Evolutionary conservation across 169 alveolate genomes (phyloP).

Genomic region (Cryptosporidium andersoni): DNA sequence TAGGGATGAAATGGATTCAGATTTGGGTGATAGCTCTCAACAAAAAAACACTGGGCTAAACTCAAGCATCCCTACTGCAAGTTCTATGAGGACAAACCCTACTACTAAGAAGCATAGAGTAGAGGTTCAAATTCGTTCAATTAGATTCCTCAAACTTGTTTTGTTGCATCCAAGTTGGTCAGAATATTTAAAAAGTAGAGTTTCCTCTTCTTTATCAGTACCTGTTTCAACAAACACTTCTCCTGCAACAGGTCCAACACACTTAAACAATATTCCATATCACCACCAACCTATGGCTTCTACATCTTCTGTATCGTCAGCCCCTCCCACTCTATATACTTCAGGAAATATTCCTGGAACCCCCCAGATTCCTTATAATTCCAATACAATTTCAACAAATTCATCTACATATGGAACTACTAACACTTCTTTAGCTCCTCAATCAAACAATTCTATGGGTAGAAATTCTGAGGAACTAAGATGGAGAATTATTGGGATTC

Average conservation of each 20-base stretch:
- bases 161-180: constrained; percentile 76
- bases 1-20: constrained; percentile 50
- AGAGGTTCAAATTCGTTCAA: constrained; percentile 71
- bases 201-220: constrained; percentile 4
- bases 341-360: not conserved
- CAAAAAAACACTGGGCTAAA: not conserved
- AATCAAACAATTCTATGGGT: not conserved
- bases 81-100: constrained; percentile 17
- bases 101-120: constrained; percentile 9
- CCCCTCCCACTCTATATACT: not conserved
- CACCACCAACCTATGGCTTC: not conserved
- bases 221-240: constrained; percentile 38
- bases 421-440: constrained; percentile 2
- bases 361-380: constrained; percentile 1
- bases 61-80: not conserved
- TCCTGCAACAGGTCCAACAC: constrained; percentile 24
- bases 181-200: constrained; percentile 32
- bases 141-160: constrained; percentile 74
- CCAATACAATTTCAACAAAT: constrained; percentile 14
- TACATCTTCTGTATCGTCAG: not conserved
- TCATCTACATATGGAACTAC: constrained; percentile 6
- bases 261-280: not conserved
- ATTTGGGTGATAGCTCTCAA: constrained; percentile 17
- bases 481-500: constrained; percentile 60
- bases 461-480: constrained; percentile 30